These are phyloP conservation scores for Trifolium repens DNA, from an alignment of 306 rosid species.

Conservation along the genomic window DNA sequence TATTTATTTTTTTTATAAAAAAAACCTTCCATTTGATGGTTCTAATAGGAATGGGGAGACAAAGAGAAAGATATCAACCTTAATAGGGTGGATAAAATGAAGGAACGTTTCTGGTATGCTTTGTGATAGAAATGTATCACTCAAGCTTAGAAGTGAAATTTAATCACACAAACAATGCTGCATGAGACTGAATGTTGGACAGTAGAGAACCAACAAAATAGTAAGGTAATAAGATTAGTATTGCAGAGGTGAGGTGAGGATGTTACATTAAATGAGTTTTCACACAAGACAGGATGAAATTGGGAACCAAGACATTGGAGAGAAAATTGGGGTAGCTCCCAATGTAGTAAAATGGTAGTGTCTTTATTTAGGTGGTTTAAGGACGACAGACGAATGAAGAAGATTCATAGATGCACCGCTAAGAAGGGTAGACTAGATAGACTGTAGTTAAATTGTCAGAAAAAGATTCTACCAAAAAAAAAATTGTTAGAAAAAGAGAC, in stretches of 20 bases:
- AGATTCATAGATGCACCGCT: too few species aligned
- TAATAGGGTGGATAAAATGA: too few species aligned
- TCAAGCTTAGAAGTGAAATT: neutral
- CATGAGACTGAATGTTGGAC: neutral
- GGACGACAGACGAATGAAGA: too few species aligned
- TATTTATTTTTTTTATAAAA: too few species aligned
- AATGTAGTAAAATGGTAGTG: neutral
- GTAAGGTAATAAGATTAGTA: neutral
- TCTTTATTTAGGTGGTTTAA: neutral
- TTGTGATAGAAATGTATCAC: neutral
- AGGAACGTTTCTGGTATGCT: neutral
- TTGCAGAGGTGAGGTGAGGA: neutral
- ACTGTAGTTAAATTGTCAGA: too few species aligned
- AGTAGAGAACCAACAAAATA: neutral
- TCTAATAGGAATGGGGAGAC: too few species aligned
- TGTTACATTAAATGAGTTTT: neutral
- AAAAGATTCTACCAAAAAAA: too few species aligned
- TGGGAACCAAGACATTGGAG: neutral
- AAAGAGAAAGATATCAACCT: too few species aligned
- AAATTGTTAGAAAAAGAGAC: too few species aligned
- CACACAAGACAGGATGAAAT: neutral
- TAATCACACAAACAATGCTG: neutral
- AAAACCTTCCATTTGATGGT: too few species aligned
- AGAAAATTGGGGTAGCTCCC: neutral
- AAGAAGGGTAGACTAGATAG: too few species aligned